phyloP scores from a whole-genome alignment of 2,329 filamentous ascomycete genomes.

The Ophiostoma angusticollis region DNA sequence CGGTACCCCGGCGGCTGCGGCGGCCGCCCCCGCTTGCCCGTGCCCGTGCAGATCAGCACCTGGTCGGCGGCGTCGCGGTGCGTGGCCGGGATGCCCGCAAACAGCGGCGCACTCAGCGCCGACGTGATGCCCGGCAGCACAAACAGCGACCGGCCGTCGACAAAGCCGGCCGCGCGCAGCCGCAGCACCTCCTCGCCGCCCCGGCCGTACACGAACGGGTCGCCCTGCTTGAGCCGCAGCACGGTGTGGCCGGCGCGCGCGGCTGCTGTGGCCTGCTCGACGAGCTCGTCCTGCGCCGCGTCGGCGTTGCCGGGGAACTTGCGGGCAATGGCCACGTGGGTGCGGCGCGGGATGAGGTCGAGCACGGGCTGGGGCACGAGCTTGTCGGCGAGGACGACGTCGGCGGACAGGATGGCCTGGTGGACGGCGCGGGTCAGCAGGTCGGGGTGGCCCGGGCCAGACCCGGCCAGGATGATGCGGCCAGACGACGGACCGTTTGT shows the following conservation, averaged over 20 bases:
- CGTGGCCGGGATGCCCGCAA: conserved; percentile 76
- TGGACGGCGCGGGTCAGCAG: conserved; percentile 74
- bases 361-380: conserved; percentile 75
- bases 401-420: conserved; percentile 60
- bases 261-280: conserved; percentile 62
- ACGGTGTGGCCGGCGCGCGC: conserved; percentile 58
- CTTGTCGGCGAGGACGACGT: conserved; percentile 76
- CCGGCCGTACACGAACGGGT: conserved; percentile 90
- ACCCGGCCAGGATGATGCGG: conserved; percentile 76
- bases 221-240: conserved; percentile 85
- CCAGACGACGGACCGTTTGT: conserved; percentile 30
- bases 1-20: conserved; percentile 74
- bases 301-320: conserved; percentile 98
- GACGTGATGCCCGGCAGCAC: conserved; percentile 88
- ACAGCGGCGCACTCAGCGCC: conserved; percentile 74
- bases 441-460: conserved; percentile 84
- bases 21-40: conserved; percentile 74
- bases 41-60: conserved; percentile 91
- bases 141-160: conserved; percentile 28
- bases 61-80: conserved; percentile 86
- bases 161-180: conserved; percentile 61
- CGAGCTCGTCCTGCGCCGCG: conserved; percentile 78
- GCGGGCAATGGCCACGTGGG: conserved; percentile 79
- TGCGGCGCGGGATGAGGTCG: conserved; percentile 79
- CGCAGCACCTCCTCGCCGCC: conserved; percentile 86